A percentile compares a stretch with the other conserved stretches of the same genome.
Evolutionary conservation across 2,329 filamentous ascomycete genomes (phyloP).

Genomic region (Botrytis porri): DNA sequence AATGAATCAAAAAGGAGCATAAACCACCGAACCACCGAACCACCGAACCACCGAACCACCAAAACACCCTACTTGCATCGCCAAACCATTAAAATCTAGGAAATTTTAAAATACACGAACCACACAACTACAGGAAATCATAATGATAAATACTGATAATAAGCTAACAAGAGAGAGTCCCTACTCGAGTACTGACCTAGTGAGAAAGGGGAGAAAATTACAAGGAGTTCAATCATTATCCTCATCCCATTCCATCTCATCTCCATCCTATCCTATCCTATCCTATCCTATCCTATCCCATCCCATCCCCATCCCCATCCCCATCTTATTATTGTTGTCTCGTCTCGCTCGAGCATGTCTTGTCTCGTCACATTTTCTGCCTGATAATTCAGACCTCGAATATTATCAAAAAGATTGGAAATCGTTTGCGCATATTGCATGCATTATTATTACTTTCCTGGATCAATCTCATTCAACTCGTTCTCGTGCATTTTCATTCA

Average conservation of each 20-base stretch:
- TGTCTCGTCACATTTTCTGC: background rate
- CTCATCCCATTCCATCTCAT: background rate
- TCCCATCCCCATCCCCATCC: no score
- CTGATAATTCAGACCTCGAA: background rate
- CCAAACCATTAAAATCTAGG: background rate
- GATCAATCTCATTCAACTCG: background rate
- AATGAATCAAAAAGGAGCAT: background rate
- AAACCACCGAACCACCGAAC: background rate
- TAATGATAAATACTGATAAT: background rate
- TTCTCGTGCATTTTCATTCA: conserved; percentile 3
- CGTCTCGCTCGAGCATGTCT: no score
- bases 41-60: background rate
- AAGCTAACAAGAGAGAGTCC: background rate
- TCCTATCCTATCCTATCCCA: no score
- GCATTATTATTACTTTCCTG: background rate
- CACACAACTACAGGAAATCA: no score
- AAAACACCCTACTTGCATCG: background rate
- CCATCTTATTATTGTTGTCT: background rate
- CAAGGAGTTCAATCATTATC: background rate
- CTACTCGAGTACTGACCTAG: background rate
- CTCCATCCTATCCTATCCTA: background rate
- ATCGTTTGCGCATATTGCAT: conserved; percentile 8
- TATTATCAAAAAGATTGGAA: conserved; percentile 4
- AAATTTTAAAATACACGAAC: background rate
- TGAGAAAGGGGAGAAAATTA: background rate